These are phyloP conservation scores for Penicillium decumbens DNA, from an alignment of 2,329 filamentous ascomycete genomes.

Conservation along the genomic window DNA sequence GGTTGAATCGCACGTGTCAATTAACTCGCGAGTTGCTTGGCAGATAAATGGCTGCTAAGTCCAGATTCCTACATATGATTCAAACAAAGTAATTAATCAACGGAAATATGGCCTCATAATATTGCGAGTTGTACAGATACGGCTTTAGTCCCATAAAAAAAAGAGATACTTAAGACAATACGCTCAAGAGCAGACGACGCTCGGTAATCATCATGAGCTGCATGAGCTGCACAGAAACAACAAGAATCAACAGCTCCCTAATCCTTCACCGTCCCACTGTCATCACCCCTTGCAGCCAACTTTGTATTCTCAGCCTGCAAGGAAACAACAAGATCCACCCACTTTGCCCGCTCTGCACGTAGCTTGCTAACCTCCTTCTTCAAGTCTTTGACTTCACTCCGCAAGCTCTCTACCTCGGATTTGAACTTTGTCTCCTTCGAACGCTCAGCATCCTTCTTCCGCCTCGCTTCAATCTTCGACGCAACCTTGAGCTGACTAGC, in stretches of 20 bases:
- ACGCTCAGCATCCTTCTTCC: slow-evolving; percentile 39
- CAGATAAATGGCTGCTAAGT: neutral
- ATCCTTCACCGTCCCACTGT: neutral
- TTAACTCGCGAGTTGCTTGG: neutral
- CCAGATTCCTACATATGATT: neutral
- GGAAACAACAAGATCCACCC: slow-evolving; percentile 50
- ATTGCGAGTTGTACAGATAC: neutral
- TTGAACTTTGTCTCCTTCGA: slow-evolving; percentile 43
- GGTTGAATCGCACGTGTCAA: neutral
- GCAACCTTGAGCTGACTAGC: slow-evolving; percentile 39
- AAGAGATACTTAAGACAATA: neutral
- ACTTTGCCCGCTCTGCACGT: slow-evolving; percentile 48
- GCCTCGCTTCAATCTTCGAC: slow-evolving; percentile 37
- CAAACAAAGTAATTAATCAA: neutral
- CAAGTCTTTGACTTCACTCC: slow-evolving; percentile 45
- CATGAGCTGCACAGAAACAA: neutral
- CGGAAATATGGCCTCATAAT: neutral
- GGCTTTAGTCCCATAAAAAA: neutral
- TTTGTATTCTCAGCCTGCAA: slow-evolving; percentile 56
- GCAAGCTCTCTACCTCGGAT: slow-evolving; percentile 45
- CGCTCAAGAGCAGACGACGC: neutral
- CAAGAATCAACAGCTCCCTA: neutral
- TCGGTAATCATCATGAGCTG: neutral
- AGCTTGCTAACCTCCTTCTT: slow-evolving; percentile 49
- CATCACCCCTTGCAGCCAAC: slow-evolving; percentile 36